These are phyloP conservation scores for Solanum piurae DNA, from an alignment of 257 asterid genomes.

Conservation along the genomic window DNA sequence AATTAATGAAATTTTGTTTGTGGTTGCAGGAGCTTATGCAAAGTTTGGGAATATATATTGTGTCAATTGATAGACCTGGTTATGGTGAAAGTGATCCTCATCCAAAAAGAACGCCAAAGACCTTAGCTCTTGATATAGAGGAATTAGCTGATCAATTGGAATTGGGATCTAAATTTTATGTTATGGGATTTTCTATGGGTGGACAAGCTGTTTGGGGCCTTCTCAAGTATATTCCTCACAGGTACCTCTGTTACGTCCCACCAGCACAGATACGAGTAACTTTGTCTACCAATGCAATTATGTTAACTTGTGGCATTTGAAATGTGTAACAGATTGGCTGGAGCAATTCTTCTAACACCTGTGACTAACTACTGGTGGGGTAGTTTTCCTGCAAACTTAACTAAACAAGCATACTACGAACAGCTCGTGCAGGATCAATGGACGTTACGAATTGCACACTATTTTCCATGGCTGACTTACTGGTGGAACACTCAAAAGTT, in stretches of 20 bases:
- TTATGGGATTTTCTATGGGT: constrained; percentile 78
- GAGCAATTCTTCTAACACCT: constrained; percentile 68
- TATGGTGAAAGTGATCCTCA: constrained; percentile 94
- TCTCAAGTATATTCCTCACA: constrained; percentile 91
- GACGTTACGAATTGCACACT: constrained; percentile 66
- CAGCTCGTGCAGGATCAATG: constrained; percentile 61
- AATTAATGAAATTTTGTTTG: neutral
- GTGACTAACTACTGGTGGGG: constrained; percentile 85
- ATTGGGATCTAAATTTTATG: constrained; percentile 61
- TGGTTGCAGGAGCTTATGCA: constrained; percentile 45
- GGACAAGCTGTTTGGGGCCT: constrained; percentile 80
- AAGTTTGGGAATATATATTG: constrained; percentile 54
- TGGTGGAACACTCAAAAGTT: constrained; percentile 92
- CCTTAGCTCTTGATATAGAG: constrained; percentile 63
- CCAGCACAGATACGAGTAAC: neutral
- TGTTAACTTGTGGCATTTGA: neutral
- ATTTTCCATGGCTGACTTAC: constrained; percentile 74
- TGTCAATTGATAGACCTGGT: constrained; percentile 87
- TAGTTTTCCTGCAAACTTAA: constrained; percentile 61
- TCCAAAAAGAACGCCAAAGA: constrained; percentile 45
- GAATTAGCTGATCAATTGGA: constrained; percentile 83
- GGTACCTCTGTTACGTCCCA: constrained; percentile 15
- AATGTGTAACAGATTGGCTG: constrained; percentile 63
- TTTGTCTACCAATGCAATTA: neutral
- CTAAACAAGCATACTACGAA: constrained; percentile 30